Evolutionary conservation across 2,329 filamentous ascomycete genomes (phyloP).

Genomic region (Diplodia scrobiculata): DNA sequence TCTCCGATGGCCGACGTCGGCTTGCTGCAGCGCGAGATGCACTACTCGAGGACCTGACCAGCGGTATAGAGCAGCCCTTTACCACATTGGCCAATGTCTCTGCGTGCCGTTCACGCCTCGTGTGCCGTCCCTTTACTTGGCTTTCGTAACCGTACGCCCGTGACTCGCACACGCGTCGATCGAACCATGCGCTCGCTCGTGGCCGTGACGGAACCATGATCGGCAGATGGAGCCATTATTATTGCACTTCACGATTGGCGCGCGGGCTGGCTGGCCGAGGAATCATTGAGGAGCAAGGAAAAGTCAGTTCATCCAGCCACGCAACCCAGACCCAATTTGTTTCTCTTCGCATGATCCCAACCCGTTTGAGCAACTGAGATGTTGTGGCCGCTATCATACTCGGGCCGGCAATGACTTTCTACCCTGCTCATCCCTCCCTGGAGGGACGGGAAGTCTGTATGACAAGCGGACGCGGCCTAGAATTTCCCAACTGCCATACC

Average conservation of each 20-base stretch:
- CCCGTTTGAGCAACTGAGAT: neutral
- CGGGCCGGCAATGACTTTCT: constrained; percentile 9
- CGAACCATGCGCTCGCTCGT: neutral
- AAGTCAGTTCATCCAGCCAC: neutral
- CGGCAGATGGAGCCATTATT: neutral
- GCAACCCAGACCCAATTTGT: neutral
- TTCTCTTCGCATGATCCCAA: neutral
- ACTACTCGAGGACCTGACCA: neutral
- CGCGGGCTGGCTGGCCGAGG: neutral
- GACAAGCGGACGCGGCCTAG: neutral
- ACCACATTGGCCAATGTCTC: neutral
- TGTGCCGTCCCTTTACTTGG: neutral
- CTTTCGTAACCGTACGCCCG: neutral
- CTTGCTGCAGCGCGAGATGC: neutral
- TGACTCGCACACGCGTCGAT: neutral
- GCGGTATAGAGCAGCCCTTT: neutral
- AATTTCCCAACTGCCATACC: neutral
- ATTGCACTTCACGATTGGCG: neutral
- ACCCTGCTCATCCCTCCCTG: neutral
- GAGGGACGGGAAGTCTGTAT: neutral
- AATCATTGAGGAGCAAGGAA: neutral
- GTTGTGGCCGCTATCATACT: neutral
- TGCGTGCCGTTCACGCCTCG: too few relatives aligned
- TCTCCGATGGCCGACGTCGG: neutral
- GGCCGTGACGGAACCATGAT: neutral